These are phyloP conservation scores for Sphaerulina musiva DNA, from an alignment of 2,329 filamentous ascomycete genomes.

Conservation along the genomic window DNA sequence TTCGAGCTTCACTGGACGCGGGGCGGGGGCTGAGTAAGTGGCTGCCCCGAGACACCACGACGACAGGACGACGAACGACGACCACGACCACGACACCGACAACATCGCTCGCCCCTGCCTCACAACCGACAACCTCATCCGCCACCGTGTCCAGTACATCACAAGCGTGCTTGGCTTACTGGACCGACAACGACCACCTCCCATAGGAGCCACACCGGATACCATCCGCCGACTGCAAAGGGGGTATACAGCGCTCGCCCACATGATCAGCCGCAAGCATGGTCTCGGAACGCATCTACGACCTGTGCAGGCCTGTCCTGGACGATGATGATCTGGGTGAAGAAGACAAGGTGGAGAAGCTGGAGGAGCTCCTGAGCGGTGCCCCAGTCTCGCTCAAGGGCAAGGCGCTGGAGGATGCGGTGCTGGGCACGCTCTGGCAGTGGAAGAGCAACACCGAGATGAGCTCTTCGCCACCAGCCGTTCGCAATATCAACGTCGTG, in stretches of 20 bases:
- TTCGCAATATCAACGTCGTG: conserved; percentile 74
- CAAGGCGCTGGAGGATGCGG: conserved; percentile 74
- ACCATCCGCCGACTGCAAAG: conserved; percentile 1
- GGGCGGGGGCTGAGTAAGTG: neutral
- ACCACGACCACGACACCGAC: neutral
- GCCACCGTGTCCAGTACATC: no score
- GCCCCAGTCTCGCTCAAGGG: conserved; percentile 66
- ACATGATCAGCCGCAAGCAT: conserved; percentile 47
- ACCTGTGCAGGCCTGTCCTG: conserved; percentile 81
- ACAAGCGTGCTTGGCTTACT: no score
- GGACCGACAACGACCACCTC: no score
- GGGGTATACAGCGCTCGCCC: neutral
- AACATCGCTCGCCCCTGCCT: neutral
- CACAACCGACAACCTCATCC: no score
- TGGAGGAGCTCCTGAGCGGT: conserved; percentile 77
- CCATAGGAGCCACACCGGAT: neutral
- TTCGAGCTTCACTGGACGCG: no score
- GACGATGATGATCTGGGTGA: conserved; percentile 62
- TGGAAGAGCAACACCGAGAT: conserved; percentile 57
- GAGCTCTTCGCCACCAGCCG: conserved; percentile 70
- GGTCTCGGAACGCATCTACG: conserved; percentile 89
- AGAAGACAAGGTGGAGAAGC: conserved; percentile 90
- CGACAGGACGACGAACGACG: neutral
- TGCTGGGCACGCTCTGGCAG: conserved; percentile 86
- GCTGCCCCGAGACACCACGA: neutral